Evolutionary conservation across 805 yeast genomes (phyloP).

Genomic region (Tetrapisispora fleetii): DNA sequence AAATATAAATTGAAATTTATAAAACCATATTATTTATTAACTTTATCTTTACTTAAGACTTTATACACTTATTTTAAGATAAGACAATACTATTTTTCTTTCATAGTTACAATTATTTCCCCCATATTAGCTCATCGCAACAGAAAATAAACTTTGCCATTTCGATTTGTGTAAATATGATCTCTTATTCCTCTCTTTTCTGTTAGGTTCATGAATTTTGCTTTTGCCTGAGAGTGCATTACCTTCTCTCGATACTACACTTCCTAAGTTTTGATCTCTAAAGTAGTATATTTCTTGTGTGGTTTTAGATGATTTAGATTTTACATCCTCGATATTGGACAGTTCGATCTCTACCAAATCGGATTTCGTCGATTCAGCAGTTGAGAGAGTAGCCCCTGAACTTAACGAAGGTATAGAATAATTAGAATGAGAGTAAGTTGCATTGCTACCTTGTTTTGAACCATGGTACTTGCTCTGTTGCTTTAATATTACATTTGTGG

Average conservation of each 20-base stretch:
- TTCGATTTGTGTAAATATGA: slow-evolving; percentile 1
- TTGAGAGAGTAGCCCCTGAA: slow-evolving; percentile 31
- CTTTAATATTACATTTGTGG: slow-evolving; percentile 7
- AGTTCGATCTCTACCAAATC: background rate
- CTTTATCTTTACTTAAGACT: too few species aligned
- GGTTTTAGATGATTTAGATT: background rate
- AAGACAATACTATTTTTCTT: too few species aligned
- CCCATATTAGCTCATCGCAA: too few species aligned
- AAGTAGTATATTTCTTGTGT: background rate
- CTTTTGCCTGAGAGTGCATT: too few species aligned
- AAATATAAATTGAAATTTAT: too few species aligned
- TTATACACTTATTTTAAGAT: too few species aligned
- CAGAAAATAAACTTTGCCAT: background rate
- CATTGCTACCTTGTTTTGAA: background rate
- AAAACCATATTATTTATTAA: too few species aligned
- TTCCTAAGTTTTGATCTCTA: background rate
- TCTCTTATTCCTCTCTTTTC: background rate
- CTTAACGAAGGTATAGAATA: slow-evolving; percentile 34
- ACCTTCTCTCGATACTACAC: background rate
- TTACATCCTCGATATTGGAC: background rate
- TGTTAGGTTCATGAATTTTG: background rate
- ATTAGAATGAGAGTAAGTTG: slow-evolving; percentile 26
- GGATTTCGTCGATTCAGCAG: slow-evolving; percentile 14
- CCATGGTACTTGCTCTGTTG: background rate
- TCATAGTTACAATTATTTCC: too few species aligned